A percentile compares a stretch with the other conserved stretches of the same genome.
Evolutionary conservation across 495 filamentous ascomycete species (phyloP).

Genomic region (Hyaloscypha hepaticicola): DNA sequence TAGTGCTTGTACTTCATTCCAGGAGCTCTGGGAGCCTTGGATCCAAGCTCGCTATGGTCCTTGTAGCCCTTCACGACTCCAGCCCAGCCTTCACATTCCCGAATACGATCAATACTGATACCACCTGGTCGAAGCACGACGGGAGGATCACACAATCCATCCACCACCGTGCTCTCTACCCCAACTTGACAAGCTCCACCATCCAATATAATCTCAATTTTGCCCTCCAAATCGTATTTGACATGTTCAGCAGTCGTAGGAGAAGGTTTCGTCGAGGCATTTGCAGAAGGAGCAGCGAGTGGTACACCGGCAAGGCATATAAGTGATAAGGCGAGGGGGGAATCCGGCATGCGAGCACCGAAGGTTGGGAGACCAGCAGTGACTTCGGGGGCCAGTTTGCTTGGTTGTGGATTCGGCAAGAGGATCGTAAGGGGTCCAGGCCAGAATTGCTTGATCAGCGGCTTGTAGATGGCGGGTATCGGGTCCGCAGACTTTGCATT

Average conservation of each 20-base stretch:
- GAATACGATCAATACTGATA: conserved; percentile 80
- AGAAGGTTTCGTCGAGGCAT: conserved; percentile 87
- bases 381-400: conserved; percentile 77
- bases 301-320: conserved; percentile 75
- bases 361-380: conserved; percentile 82
- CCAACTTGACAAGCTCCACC: conserved; percentile 84
- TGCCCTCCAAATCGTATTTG: conserved; percentile 73
- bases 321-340: conserved; percentile 78
- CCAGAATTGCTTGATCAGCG: conserved; percentile 85
- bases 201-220: conserved; percentile 88
- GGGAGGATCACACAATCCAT: conserved; percentile 79
- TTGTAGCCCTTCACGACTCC: conserved; percentile 70
- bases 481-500: conserved; percentile 35
- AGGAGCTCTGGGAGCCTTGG: conserved; percentile 70
- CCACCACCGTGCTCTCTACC: conserved; percentile 95
- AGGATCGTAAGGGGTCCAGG: conserved; percentile 93
- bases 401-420: conserved; percentile 69
- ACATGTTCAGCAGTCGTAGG: conserved; percentile 91
- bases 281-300: conserved; percentile 92
- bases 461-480: conserved; percentile 79
- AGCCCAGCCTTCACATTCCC: conserved; percentile 77
- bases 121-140: conserved; percentile 85
- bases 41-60: conserved; percentile 57
- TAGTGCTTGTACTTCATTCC: conserved; percentile 99
- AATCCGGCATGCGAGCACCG: conserved; percentile 85